Evolutionary conservation across 306 rosid species (phyloP).

Genomic region (Spatholobus suberectus): DNA sequence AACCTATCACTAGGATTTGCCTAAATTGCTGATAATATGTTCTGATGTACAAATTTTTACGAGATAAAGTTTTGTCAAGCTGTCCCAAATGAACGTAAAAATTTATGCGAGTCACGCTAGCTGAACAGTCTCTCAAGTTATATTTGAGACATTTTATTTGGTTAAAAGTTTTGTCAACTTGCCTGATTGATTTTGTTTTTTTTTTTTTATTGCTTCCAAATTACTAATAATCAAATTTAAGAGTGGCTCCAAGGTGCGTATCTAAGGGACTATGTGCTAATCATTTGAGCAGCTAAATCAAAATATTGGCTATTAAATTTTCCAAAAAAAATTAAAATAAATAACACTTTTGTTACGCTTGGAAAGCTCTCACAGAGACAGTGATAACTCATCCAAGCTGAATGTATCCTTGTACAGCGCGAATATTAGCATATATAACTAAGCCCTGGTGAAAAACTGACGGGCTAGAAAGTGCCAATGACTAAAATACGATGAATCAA

Average conservation of each 20-base stretch:
- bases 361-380: slow-evolving; percentile 21
- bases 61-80: slow-evolving; percentile 25
- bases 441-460: slow-evolving; percentile 55
- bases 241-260: not conserved
- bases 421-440: slow-evolving; percentile 42
- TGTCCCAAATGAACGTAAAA: slow-evolving; percentile 24
- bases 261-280: not conserved
- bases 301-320: not conserved
- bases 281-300: slow-evolving; percentile 9
- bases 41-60: slow-evolving; percentile 41
- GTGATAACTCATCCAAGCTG: slow-evolving; percentile 11
- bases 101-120: not conserved
- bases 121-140: not conserved
- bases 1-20: slow-evolving; percentile 32
- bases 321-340: no score
- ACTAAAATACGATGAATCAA: slow-evolving; percentile 26
- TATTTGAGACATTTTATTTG: slow-evolving; percentile 22
- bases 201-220: not conserved
- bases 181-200: not conserved
- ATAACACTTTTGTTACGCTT: not conserved
- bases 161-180: slow-evolving; percentile 18
- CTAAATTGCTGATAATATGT: slow-evolving; percentile 40
- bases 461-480: slow-evolving; percentile 47
- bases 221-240: not conserved
- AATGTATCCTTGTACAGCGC: slow-evolving; percentile 26